phyloP scores from a whole-genome alignment of 1,284 basidiomycete species.

The Violaceomyces palustris region DNA sequence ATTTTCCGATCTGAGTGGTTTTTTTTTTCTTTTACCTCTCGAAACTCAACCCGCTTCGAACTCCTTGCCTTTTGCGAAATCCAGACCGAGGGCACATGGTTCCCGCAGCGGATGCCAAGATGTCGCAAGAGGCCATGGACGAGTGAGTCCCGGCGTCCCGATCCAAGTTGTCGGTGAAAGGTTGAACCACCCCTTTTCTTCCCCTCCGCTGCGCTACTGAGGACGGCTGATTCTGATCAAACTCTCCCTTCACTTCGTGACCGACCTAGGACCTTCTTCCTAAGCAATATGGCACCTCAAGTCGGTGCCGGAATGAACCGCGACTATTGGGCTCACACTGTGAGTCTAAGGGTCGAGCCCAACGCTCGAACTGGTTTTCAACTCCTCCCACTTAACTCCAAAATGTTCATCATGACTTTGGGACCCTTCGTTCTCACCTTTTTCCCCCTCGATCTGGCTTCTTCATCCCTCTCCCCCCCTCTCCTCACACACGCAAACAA shows the following conservation, averaged over 20 bases:
- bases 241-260: neutral
- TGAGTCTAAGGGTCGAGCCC: too few species aligned
- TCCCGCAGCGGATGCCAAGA: slow-evolving; percentile 94
- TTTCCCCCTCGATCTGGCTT: neutral
- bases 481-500: too few species aligned
- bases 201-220: neutral
- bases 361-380: too few species aligned
- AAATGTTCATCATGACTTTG: too few species aligned
- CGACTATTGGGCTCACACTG: slow-evolving; percentile 64
- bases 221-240: neutral
- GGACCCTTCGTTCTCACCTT: too few species aligned
- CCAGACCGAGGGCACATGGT: slow-evolving; percentile 80
- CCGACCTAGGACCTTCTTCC: slow-evolving; percentile 65
- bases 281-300: slow-evolving; percentile 96
- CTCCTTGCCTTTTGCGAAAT: too few species aligned
- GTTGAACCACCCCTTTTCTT: neutral
- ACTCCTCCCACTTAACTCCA: too few species aligned
- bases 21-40: neutral
- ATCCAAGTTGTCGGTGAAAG: neutral
- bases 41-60: too few species aligned
- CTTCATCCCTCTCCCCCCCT: too few species aligned
- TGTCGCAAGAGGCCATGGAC: slow-evolving; percentile 86
- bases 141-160: slow-evolving; percentile 60
- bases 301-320: slow-evolving; percentile 96
- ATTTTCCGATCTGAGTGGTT: neutral